Base-by-base conservation (phyloP, 164 flowering plant genomes). In the Magnolia sinica region DNA sequence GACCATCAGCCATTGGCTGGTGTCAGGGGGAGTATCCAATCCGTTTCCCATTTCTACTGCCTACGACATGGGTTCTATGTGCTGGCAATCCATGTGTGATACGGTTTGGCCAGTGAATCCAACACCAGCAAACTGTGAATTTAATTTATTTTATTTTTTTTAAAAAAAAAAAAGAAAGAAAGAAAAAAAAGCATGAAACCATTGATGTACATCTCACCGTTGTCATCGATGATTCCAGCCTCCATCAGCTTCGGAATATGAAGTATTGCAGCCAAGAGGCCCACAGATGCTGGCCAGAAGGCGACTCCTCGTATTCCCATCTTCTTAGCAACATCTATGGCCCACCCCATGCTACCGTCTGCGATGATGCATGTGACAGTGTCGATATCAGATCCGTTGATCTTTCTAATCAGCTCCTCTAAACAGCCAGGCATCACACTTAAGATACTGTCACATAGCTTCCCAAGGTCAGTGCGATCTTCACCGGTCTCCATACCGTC, bases 401-500 rank as follows among this genome's bases (percentile, higher is more conserved):
- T 73, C 45, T 77, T 70, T 49, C 52, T 51, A 14, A 77, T 31
- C n/a, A 80, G 73, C 58, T 77, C 74, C 75, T 80, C 80, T 20
- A 80, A 37, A 1, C 59, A 27, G 18, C 29, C 20, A 0, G 74
- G 77, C 72, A 80, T 67, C 18, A n/a, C 4, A 1, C 66, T 61
- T 3, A 13, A 8, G 22, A 70, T 52, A 20, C 10, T 8, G 0
- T 24, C 66, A 8, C 7, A 18, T 7, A 73, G 65, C 24, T 2
- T 23, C 7, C 20, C 19, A 2, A 14, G 37, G 45, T 80, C 76
- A 7, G 50, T 52, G 11, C 79, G 64, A 8, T 80, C 82, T 1
- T 73, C 76, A 3, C 23, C 72, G 0, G 64, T 20, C 13, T 7
- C 65, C 55, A 77, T 13, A 5, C 83, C 80, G 49, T 81, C 83